Percentiles rank a stretch among this genome's conserved stretches.
phyloP scores from a whole-genome alignment of 164 flowering plant genomes.

The Euptelea pleiosperma region DNA sequence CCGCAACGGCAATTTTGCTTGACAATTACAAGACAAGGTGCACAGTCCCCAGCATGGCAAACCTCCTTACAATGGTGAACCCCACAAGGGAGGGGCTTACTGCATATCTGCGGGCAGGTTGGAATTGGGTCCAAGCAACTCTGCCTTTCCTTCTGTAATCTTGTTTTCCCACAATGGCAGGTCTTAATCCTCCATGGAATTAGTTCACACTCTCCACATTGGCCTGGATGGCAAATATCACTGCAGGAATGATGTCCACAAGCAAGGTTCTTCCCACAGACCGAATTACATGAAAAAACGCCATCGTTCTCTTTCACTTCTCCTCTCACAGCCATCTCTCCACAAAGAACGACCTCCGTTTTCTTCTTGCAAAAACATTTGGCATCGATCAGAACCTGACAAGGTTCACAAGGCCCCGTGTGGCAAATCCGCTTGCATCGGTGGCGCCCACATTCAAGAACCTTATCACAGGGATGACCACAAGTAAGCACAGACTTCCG shows the following conservation, averaged over 20 bases:
- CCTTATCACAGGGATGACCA: slow-evolving; percentile 71
- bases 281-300: slow-evolving; percentile 60
- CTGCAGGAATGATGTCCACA: slow-evolving; percentile 80
- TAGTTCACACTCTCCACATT: slow-evolving; percentile 77
- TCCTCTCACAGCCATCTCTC: slow-evolving; percentile 77
- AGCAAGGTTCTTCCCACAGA: slow-evolving; percentile 61
- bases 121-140: slow-evolving; percentile 87
- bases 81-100: slow-evolving; percentile 67
- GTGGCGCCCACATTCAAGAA: slow-evolving; percentile 87
- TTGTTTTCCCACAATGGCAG: slow-evolving; percentile 84
- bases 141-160: slow-evolving; percentile 43
- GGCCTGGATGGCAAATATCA: slow-evolving; percentile 82
- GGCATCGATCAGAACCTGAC: slow-evolving; percentile 58
- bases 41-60: slow-evolving; percentile 78
- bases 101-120: slow-evolving; percentile 60
- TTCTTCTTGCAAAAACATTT: slow-evolving; percentile 81
- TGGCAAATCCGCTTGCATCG: slow-evolving; percentile 66
- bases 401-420: slow-evolving; percentile 73
- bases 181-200: slow-evolving; percentile 58
- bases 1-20: slow-evolving; percentile 84
- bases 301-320: slow-evolving; percentile 59
- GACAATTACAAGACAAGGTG: slow-evolving; percentile 59
- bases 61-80: slow-evolving; percentile 55
- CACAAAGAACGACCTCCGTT: slow-evolving; percentile 61
- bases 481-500: slow-evolving; percentile 61